phyloP scores from a whole-genome alignment of 116 monocot species.

The Trichopus zeylanicus region DNA sequence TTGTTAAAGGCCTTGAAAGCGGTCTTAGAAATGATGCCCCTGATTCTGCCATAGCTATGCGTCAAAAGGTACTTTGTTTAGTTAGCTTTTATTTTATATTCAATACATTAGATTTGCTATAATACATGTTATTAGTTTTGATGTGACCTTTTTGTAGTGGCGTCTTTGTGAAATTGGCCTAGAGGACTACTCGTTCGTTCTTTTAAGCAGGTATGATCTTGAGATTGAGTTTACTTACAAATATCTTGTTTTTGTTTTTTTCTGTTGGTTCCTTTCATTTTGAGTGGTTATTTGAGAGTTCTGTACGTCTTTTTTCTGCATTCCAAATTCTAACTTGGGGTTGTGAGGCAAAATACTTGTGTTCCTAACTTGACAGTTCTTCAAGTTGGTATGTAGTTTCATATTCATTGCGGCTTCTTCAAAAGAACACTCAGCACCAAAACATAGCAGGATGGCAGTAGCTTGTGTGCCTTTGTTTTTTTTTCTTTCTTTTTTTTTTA shows the following conservation, averaged over 20 bases:
- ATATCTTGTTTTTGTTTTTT: too few species aligned
- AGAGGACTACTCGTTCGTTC: constrained; percentile 91
- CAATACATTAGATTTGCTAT: neutral
- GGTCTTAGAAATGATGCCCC: constrained; percentile 96
- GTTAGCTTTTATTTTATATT: neutral
- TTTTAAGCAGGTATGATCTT: constrained; percentile 69
- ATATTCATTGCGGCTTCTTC: neutral
- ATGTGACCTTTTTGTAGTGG: constrained; percentile 43
- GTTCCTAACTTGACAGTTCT: too few species aligned
- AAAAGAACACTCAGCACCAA: neutral
- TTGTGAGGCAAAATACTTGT: too few species aligned
- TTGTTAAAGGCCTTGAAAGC: constrained; percentile 86
- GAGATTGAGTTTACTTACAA: neutral
- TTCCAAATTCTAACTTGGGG: too few species aligned
- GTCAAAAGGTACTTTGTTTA: constrained; percentile 60
- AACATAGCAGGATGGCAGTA: neutral
- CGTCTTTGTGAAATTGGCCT: constrained; percentile 93
- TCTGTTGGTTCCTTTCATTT: too few species aligned
- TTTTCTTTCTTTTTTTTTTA: too few species aligned
- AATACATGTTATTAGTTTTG: neutral
- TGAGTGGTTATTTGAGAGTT: too few species aligned
- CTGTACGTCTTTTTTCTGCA: too few species aligned
- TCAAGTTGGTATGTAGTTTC: neutral
- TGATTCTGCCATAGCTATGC: constrained; percentile 92
- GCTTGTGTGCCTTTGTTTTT: neutral